Evolutionary conservation across 2,329 filamentous ascomycete species (phyloP), one percentile per base, ranked within the genome.

Genomic region (Talaromyces sp.): DNA sequence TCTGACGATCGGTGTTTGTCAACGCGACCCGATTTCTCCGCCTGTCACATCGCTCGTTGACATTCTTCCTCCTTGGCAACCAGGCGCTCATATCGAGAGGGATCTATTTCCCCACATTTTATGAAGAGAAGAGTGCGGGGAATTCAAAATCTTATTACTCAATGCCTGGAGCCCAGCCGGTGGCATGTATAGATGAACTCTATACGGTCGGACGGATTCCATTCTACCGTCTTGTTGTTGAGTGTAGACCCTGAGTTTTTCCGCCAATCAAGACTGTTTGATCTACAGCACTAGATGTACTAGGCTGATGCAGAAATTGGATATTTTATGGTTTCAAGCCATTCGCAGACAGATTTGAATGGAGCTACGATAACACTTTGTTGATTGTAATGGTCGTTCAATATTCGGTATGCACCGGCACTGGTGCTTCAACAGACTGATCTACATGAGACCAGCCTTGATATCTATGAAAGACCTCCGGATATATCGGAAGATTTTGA

Each of bases 21-120:
- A 27, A 27, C 24, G 9, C 24, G 24, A 9, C 9, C 4, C 4
- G 5, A 27, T 29, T 29, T 42, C 13, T n/a, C 40, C 40, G 40
- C 8, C 40, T 20, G 7, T 16, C 24, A 27, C 4, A 27, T 5
- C 9, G 5, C 24, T 27, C 24, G 24, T 35, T 37, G n/a, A 20
- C 16, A 42, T 3, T 10, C 3, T 22, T 33, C 7, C 10, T 20
- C 14, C 27, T 41, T 42, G 35, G 36, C 24, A 22, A 39, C n/a
- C n/a, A n/a, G n/a, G n/a, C n/a, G n/a, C n/a, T n/a, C n/a, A n/a
- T n/a, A n/a, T n/a, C n/a, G n/a, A n/a, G n/a, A n/a, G n/a, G n/a
- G n/a, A n/a, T 35, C 17, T 27, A 3, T 19, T 46, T 36, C 63
- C 54, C 62, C 63, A 46, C 60, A 54, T 48, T 55, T 19, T 42